These are phyloP conservation scores for Malus sieversii DNA, from an alignment of 306 rosid genomes.

Conservation along the genomic window DNA sequence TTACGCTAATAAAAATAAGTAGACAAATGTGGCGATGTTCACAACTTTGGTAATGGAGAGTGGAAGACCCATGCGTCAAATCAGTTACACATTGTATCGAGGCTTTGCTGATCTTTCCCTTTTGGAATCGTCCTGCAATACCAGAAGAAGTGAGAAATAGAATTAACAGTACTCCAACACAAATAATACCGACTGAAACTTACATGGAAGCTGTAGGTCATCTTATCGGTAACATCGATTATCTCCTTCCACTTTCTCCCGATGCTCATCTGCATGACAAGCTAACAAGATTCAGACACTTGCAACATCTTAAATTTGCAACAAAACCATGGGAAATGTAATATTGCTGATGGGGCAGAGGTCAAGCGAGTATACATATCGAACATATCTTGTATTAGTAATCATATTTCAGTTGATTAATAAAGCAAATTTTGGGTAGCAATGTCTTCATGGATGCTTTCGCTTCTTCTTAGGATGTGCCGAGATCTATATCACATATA, in stretches of 20 bases:
- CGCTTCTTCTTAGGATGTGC: not conserved
- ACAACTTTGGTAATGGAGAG: constrained; percentile 4
- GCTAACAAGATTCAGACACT: constrained; percentile 5
- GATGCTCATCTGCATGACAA: constrained; percentile 65
- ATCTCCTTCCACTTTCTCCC: constrained; percentile 99
- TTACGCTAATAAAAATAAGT: not conserved
- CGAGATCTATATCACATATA: not conserved
- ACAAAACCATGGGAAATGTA: not conserved
- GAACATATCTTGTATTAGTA: not conserved
- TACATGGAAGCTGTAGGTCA: constrained; percentile 75
- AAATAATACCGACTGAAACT: constrained; percentile 8
- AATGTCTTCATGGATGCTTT: not conserved
- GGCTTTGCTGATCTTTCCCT: constrained; percentile 53
- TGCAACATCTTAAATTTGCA: not conserved
- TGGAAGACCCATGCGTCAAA: constrained; percentile 12
- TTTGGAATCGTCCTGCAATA: constrained; percentile 73
- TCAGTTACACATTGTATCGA: constrained; percentile 53
- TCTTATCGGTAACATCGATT: constrained; percentile 61
- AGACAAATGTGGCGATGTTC: not conserved
- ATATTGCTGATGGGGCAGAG: not conserved
- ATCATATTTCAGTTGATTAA: not conserved
- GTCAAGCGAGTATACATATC: not conserved
- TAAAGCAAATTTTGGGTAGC: not conserved
- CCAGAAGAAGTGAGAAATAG: constrained; percentile 20
- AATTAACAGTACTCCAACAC: not conserved